These are phyloP conservation scores for Neurospora hispaniola DNA, from an alignment of 495 filamentous ascomycete species.

Conservation along the genomic window DNA sequence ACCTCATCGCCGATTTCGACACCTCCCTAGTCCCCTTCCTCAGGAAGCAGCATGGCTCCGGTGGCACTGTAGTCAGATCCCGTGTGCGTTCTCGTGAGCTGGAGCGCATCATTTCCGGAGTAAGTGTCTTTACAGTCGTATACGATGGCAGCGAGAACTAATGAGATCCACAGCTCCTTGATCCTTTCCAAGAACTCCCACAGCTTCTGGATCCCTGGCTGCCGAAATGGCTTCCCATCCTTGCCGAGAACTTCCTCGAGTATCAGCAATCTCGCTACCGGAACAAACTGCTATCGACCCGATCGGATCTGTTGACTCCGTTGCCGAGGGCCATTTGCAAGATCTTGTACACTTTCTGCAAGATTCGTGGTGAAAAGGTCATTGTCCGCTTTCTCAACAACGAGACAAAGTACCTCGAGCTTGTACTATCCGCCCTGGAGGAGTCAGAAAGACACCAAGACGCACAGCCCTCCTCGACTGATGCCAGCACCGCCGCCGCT, in stretches of 20 bases:
- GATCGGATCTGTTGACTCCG: slow-evolving; percentile 39
- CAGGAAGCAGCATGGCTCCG: slow-evolving; percentile 26
- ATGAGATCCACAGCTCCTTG: slow-evolving; percentile 45
- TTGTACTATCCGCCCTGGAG: slow-evolving; percentile 58
- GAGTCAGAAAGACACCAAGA: slow-evolving; percentile 21
- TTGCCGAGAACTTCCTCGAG: slow-evolving; percentile 65
- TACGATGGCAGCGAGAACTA: slow-evolving; percentile 3
- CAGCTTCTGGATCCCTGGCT: slow-evolving; percentile 91
- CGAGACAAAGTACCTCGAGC: slow-evolving; percentile 73
- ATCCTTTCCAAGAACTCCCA: slow-evolving; percentile 91
- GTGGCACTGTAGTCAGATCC: slow-evolving; percentile 20
- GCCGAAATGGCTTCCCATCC: slow-evolving; percentile 54
- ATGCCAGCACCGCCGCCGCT: not conserved
- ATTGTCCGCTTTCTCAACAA: slow-evolving; percentile 82
- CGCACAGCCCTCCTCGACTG: not conserved
- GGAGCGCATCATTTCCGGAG: slow-evolving; percentile 32
- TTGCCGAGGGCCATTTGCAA: slow-evolving; percentile 61
- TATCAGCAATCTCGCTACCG: slow-evolving; percentile 43
- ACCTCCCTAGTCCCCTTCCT: slow-evolving; percentile 43
- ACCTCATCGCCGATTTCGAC: slow-evolving; percentile 56
- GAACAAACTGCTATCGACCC: slow-evolving; percentile 17
- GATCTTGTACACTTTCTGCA: slow-evolving; percentile 85
- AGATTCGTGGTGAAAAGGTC: slow-evolving; percentile 86
- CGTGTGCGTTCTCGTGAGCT: slow-evolving; percentile 35
- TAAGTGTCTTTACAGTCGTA: slow-evolving; percentile 15